Base-by-base conservation (phyloP, 2,329 filamentous ascomycete species). In the Amauroascus verrucosus region DNA sequence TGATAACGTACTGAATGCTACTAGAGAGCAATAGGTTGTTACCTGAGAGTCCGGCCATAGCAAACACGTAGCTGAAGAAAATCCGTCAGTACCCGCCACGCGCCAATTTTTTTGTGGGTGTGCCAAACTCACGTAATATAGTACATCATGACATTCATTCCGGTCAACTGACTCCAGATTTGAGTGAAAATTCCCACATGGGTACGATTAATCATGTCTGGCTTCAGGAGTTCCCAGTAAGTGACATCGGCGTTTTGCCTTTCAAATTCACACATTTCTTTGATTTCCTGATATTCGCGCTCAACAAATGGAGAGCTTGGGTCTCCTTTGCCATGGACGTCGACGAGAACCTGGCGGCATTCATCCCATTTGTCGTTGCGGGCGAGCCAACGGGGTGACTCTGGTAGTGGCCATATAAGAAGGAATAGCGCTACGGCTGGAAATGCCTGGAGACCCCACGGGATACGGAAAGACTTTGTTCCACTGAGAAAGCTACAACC, bases 111-210 rank as follows among this genome's bases (percentile, higher is more conserved):
- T 46, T 1, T 11, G 13, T 22, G 16, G n/a, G 14, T 26, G 14
- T 24, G n/a, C 11, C 18, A 44, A 20, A 58, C 58, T 54, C 56
- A 64, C 46, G 75, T 76, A 58, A 85, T 83, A 62, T 85, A 85
- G 68, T 82, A 84, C 80, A 83, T 83, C 84, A 81, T 84, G 35
- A 80, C 83, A 61, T 87, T 88, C 84, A 86, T 87, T 16, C 85
- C 85, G 0, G 83, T 86, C 46, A 88, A 69, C 64, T 89, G 85
- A 9, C 78, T 82, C 85, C 85, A 86, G 61, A 88, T 83, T 68
- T 88, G 85, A 1, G 77, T 84, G 65, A 85, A 87, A 40, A 88
- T 63, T 57, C 83, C 85, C 58, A 86, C 83, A 59, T 83, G 73
- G 7, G 83, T 85, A 28, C 85, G 79, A 69, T 87, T 84, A 64